Conservation (phyloP, 2,329 filamentous ascomycete genomes). For the Paecilomyces variotii region DNA sequence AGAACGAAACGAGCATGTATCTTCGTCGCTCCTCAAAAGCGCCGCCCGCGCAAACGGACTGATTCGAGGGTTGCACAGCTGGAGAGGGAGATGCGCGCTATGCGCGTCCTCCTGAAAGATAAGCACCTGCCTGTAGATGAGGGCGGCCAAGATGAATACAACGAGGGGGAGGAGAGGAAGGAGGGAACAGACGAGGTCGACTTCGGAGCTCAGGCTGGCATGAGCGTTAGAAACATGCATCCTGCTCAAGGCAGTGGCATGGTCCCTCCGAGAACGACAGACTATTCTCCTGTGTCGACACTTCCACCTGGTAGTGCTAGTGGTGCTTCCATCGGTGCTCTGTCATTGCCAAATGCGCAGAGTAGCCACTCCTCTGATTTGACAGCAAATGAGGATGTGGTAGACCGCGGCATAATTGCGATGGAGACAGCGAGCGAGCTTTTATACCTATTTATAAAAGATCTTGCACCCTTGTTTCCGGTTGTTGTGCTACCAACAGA, state of each 20-base stretch:
- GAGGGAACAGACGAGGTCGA: conserved; percentile 16
- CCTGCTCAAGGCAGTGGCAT: conserved; percentile 10
- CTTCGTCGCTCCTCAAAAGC: conserved; percentile 28
- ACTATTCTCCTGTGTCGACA: conserved; percentile 17
- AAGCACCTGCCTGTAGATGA: conserved; percentile 18
- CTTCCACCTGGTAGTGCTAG: conserved; percentile 12
- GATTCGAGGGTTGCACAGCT: conserved; percentile 29
- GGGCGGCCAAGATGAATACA: conserved; percentile 18
- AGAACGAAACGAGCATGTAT: conserved; percentile 26
- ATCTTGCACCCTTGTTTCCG: conserved; percentile 22
- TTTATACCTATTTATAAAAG: conserved; percentile 23
- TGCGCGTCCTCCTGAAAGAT: conserved; percentile 28
- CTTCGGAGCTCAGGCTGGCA: conserved; percentile 13
- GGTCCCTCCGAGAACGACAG: conserved; percentile 12
- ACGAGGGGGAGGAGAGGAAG: conserved; percentile 15
- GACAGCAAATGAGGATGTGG: conserved; percentile 15
- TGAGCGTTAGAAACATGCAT: conserved; percentile 14
- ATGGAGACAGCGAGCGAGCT: conserved; percentile 23
- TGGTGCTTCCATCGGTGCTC: conserved; percentile 11
- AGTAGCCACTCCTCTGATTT: conserved; percentile 13
- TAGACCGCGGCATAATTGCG: conserved; percentile 25
- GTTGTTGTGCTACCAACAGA: conserved; percentile 20
- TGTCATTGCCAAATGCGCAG: conserved; percentile 13
- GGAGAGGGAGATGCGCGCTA: conserved; percentile 30
- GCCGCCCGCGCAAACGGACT: conserved; percentile 28